Base-by-base conservation (phyloP, 495 filamentous ascomycete genomes). In the Neurospora sp. region DNA sequence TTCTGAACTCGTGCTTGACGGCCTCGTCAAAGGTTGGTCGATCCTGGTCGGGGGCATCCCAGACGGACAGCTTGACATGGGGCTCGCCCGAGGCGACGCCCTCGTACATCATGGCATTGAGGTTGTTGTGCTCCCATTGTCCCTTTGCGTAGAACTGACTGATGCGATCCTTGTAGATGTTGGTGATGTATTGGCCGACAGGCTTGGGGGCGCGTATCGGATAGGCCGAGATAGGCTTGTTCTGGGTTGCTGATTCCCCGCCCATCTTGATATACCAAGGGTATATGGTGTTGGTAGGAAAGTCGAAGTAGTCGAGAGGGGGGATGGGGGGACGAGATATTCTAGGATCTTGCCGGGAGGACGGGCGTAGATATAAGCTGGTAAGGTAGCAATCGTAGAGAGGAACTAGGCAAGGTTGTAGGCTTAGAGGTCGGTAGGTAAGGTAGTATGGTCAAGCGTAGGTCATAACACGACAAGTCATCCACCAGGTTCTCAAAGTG, bases 21-120 rank as follows among this genome's bases (percentile, higher is more conserved):
- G 95, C 96, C 44, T 98, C 94, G 72, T 94, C 81, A 83, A 99
- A 99, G n/a, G 91, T 88, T 16, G 96, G 96, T 27, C 96, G 89
- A 44, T 87, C 84, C 46, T 92, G 89, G 77, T 91, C 83, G 0
- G 95, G 95, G 12, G 92, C 92, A 16, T 92, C 90, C 86, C 95
- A 98, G 46, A 96, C 93, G 70, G 87, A 93, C 69, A 99, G 91
- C 81, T 92, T 93, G 75, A 98, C 90, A 79, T 94, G 85, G 35
- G 92, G 88, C 75, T 89, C 79, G 75, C 91, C 93, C 14, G 89
- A 90, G 48, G 86, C 89, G 44, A 89, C 86, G 37, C 86, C 92
- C 82, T 97, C 92, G 77, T 89, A 87, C 81, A 94, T 88, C 84
- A 93, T 94, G 66, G 90, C 87, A 46, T 89, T 84, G n/a, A 98